Base-by-base conservation (phyloP, 2,329 filamentous ascomycete genomes). In the Xenoacremonium recifei region DNA sequence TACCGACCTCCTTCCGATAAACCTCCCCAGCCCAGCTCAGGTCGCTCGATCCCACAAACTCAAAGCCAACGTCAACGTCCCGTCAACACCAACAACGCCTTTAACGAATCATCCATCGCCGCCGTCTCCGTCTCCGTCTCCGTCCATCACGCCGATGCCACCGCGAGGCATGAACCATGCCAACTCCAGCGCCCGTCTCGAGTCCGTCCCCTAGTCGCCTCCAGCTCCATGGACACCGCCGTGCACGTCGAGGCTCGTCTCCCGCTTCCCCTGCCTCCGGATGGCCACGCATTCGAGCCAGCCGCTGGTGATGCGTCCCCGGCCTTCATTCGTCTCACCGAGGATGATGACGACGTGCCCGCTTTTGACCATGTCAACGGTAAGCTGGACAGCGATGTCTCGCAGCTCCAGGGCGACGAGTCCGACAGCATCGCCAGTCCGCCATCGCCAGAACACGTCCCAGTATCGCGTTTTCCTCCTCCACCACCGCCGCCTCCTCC, bases 361-460 rank as follows among this genome's bases (percentile, higher is more conserved):
- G 50, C 51, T 16, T 61, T 48, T 36, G 59, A 56, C 30, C 54
- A 59, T 19, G 50, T 53, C 21, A 54, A 59, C 33, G 47, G n/a
- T n/a, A n/a, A 45, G 31, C 57, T 49, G 39, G 52, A 50, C 13
- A 59, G 59, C 47, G 56, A 60, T 40, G 49, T 50, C 40, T 60
- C 50, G 46, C 51, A 42, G 27, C 42, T 52, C 17, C 51, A 56
- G 16, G 59, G 54, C 35, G 52, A 60, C 41, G 45, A 54, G 36
- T 63, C 61, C 16, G 53, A 54, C n/a, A 45, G 54, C 19, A 56
- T 60, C 6, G 63, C 61, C 45, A 50, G 53, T 37, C 50, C 48
- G 29, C 59, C 60, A 16, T 60, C 57, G 29, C 58, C 53, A 17
- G 56, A 62, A 25, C n/a, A n/a, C n/a, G 35, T 44, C 35, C 35